phyloP scores from a whole-genome alignment of 139 green algal species.

The Trebouxia sp. region DNA sequence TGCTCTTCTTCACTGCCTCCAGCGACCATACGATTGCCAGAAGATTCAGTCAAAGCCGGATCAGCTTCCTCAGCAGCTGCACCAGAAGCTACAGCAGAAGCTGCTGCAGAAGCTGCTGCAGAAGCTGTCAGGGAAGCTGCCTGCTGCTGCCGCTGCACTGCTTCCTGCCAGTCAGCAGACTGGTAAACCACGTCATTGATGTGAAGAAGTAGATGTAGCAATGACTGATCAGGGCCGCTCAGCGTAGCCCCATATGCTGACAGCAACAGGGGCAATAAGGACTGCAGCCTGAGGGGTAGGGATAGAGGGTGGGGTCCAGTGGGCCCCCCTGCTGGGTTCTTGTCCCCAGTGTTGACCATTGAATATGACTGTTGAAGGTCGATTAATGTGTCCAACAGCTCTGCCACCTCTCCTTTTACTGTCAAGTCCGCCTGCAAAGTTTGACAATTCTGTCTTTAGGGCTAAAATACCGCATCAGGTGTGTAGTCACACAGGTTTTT shows the following conservation, averaged over 20 bases:
- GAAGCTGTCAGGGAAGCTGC: neutral
- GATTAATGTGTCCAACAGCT: slow-evolving; percentile 60
- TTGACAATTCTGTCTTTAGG: neutral
- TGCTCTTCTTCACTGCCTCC: no score
- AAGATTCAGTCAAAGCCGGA: neutral
- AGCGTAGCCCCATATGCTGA: slow-evolving; percentile 55
- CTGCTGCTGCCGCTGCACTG: neutral
- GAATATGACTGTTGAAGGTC: slow-evolving; percentile 48
- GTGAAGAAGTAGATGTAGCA: slow-evolving; percentile 51
- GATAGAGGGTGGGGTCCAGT: no score
- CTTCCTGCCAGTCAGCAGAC: neutral
- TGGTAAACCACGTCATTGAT: slow-evolving; percentile 44
- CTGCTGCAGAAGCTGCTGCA: neutral
- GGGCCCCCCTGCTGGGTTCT: no score
- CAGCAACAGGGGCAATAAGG: slow-evolving; percentile 59
- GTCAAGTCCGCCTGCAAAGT: slow-evolving; percentile 13
- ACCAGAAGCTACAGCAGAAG: neutral
- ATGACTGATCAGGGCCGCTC: slow-evolving; percentile 48
- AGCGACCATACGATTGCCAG: no score
- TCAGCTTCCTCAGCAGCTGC: neutral
- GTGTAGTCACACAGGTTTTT: no score
- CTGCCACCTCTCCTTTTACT: slow-evolving; percentile 46
- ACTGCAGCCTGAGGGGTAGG: slow-evolving; percentile 26
- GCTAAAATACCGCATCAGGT: neutral
- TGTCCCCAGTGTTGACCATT: no score